Base-by-base conservation (phyloP, 108 stramenopile species). In the Nitzschia sp. region DNA sequence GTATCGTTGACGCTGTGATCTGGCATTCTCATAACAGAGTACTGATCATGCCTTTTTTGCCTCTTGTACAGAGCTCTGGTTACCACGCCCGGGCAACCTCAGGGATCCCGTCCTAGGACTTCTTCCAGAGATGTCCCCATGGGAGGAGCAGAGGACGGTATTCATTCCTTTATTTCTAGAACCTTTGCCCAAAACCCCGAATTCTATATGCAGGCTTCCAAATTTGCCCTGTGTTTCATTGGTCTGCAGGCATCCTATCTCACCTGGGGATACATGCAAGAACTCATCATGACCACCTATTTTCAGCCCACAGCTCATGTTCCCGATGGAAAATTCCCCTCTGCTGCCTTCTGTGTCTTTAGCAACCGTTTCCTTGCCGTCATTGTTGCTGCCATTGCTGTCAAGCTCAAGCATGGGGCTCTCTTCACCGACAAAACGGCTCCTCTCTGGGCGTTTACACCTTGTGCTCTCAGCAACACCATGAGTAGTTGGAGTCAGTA, bases 231-330 rank as follows among this genome's bases (percentile, higher is more conserved):
- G 52, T 94, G 93, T 60, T 85, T 88, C 56, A 41, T 70, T 9
- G 95, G 95, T n/a, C 82, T 97, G 14, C 91, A 92, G 57, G 76
- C 84, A 3, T 91, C 92, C 15, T 97, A 95, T 71, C 61, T 94
- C 6, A 81, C 92, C 7, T 97, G 99, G 99, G 99, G 99, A 19
- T 95, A 97, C 68, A 80, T 97, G 83, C 97, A 99, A 76, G 98
- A 98, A 81, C 77, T 93, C 42, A 95, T 99, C 65, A 96, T 98
- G 94, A 97, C 96, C 8, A 93, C 92, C 15, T 57, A 77, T 43
- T 99, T 98, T 71, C 72, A 73, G 37, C 86, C 93, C 10, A 95
- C 94, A 5, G 59, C 69, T 7, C 63, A 59, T 19, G 88, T 87
- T 22, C 90, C 88, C 29, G 77, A 70, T 51, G 98, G 96, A 11